Conservation (phyloP, 2,329 filamentous ascomycete species). For the Penicillium hesseltinei region DNA sequence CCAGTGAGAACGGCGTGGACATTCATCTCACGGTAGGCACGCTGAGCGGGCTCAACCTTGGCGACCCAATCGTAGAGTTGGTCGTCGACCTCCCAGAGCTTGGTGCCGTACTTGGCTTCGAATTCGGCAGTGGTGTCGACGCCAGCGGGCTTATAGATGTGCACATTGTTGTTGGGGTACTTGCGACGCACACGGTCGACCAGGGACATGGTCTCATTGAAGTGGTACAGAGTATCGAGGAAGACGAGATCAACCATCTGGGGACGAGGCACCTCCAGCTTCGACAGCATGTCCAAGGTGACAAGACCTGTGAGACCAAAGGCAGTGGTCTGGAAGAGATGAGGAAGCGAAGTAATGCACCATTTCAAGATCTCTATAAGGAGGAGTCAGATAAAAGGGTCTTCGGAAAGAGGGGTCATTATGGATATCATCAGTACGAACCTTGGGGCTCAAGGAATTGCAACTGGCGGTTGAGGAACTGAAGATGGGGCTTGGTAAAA, state of each 20-base stretch:
- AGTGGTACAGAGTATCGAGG: constrained; percentile 81
- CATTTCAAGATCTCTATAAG: constrained; percentile 77
- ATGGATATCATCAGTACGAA: constrained; percentile 33
- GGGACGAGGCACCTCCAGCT: constrained; percentile 48
- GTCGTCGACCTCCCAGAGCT: constrained; percentile 79
- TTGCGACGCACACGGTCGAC: constrained; percentile 70
- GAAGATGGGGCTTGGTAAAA: constrained; percentile 83
- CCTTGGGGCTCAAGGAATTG: constrained; percentile 80
- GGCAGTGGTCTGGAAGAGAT: constrained; percentile 81
- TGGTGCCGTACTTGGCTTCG: constrained; percentile 74
- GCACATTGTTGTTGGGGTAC: constrained; percentile 77
- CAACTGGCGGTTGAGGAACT: constrained; percentile 86
- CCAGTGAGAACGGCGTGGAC: constrained; percentile 92
- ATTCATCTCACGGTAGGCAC: constrained; percentile 81
- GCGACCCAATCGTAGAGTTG: constrained; percentile 95
- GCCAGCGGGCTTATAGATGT: constrained; percentile 85
- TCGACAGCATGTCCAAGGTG: constrained; percentile 68
- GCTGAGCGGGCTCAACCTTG: constrained; percentile 94
- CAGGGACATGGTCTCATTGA: constrained; percentile 71
- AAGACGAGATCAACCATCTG: constrained; percentile 61
- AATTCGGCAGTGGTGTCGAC: constrained; percentile 73
- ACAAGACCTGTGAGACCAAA: constrained; percentile 79
- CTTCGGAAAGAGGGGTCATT: constrained; percentile 7
- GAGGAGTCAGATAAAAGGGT: constrained; percentile 16
- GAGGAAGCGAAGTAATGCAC: constrained; percentile 86